Conservation (phyloP, 75 land plant genomes). For the Picea sitchensis region DNA sequence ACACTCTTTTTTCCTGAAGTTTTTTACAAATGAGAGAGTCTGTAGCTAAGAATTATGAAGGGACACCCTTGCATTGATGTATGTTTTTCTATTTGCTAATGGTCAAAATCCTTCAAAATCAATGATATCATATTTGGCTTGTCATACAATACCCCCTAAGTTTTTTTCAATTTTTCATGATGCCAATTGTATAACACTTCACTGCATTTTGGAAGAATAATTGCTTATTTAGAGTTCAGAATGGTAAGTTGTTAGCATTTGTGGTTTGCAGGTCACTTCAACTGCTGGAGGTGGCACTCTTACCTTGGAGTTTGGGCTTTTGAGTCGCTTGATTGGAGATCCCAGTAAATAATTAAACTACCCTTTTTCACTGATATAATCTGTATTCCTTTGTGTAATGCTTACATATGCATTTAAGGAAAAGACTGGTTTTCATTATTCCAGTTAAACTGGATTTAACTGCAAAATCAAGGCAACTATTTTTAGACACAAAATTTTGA, state of each 20-base stretch:
- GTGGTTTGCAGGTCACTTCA: conserved; percentile 76
- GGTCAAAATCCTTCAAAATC: too few relatives aligned
- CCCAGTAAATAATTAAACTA: conserved; percentile 51
- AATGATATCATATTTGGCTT: too few relatives aligned
- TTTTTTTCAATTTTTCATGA: neutral
- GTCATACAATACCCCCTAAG: neutral
- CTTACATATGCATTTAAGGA: neutral
- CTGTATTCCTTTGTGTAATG: neutral
- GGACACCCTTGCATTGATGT: too few relatives aligned
- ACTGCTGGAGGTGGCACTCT: conserved; percentile 99
- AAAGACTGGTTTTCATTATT: neutral
- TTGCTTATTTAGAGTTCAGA: neutral
- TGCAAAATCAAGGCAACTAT: neutral
- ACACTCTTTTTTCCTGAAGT: too few relatives aligned
- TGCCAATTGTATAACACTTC: neutral
- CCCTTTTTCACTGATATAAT: conserved; percentile 4
- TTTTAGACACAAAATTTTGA: neutral
- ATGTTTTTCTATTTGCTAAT: too few relatives aligned
- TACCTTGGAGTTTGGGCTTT: conserved; percentile 89
- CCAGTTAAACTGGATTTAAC: neutral
- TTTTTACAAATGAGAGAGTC: too few relatives aligned
- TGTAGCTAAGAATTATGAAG: too few relatives aligned
- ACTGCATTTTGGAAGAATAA: neutral
- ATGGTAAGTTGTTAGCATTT: conserved; percentile 4
- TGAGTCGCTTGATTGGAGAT: conserved; percentile 86